phyloP scores from a whole-genome alignment of 352 stramenopile species.

The Phytophthora cajani region DNA sequence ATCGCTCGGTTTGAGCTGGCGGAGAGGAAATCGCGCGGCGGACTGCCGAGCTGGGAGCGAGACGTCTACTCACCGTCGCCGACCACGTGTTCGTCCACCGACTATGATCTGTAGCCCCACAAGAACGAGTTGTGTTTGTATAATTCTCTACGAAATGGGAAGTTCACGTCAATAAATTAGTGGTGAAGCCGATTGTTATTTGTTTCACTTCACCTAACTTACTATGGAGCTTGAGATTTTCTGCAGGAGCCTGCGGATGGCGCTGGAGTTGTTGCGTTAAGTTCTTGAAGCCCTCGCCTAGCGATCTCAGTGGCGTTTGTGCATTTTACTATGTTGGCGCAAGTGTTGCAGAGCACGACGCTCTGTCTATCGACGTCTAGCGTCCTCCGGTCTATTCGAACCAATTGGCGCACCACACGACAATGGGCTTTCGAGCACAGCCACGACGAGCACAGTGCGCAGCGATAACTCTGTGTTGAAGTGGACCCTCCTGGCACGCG shows the following conservation, averaged over 20 bases:
- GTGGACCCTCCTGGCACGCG: background rate
- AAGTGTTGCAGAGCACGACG: slow-evolving; percentile 14
- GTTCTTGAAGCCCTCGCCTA: slow-evolving; percentile 18
- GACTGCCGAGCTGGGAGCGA: slow-evolving; percentile 15
- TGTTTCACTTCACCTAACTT: too few relatives aligned
- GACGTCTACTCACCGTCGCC: slow-evolving; percentile 13
- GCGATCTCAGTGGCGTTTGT: slow-evolving; percentile 19
- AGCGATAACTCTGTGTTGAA: slow-evolving; percentile 3
- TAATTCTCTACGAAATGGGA: slow-evolving; percentile 6
- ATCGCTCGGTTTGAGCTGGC: slow-evolving; percentile 17
- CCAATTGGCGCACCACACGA: slow-evolving; percentile 9
- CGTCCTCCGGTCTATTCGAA: slow-evolving; percentile 12
- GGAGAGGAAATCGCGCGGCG: slow-evolving; percentile 16
- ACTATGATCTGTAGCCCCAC: background rate
- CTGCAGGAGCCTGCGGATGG: slow-evolving; percentile 13
- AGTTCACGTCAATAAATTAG: background rate
- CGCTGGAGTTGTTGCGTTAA: background rate
- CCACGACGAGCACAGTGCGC: slow-evolving; percentile 17
- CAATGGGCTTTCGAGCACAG: slow-evolving; percentile 20
- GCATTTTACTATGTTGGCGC: slow-evolving; percentile 3
- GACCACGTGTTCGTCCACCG: background rate
- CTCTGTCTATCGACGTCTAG: slow-evolving; percentile 5
- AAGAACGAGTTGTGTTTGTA: slow-evolving; percentile 1
- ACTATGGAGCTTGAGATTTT: background rate
- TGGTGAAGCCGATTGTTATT: background rate